Conservation (phyloP, 2,329 filamentous ascomycete genomes). For the Beauveria bassiana region DNA sequence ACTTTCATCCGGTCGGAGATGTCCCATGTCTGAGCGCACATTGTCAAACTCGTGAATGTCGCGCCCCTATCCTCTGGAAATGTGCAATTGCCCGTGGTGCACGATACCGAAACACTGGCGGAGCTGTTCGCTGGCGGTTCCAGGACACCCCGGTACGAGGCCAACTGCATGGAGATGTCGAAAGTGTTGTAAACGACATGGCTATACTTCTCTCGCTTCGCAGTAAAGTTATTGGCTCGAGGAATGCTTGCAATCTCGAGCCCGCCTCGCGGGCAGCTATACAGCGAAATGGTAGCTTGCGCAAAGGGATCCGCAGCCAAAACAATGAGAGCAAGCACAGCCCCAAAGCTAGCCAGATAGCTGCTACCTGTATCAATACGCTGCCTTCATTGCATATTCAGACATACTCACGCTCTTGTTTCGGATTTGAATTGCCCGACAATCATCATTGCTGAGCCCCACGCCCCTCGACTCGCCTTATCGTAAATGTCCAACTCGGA, state of each 20-base stretch:
- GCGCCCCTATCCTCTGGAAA: neutral
- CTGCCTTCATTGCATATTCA: neutral
- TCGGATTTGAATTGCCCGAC: neutral
- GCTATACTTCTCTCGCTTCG: neutral
- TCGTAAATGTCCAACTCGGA: conserved; percentile 1
- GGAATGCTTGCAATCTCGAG: neutral
- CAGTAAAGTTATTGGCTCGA: neutral
- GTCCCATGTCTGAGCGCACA: conserved; percentile 3
- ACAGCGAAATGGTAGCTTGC: conserved; percentile 3
- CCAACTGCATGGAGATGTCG: neutral
- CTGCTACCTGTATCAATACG: neutral
- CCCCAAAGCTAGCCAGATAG: conserved; percentile 5
- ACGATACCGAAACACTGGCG: neutral
- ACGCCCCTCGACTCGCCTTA: neutral
- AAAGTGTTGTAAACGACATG: neutral
- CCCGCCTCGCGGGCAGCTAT: neutral
- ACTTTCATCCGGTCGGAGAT: neutral
- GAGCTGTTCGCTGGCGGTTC: neutral
- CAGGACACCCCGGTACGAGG: neutral
- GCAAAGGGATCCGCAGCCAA: conserved; percentile 1
- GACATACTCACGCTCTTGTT: neutral
- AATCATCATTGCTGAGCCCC: conserved; percentile 4
- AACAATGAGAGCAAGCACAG: neutral
- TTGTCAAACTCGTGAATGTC: neutral
- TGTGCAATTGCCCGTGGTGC: conserved; percentile 3